Evolutionary conservation across 1,284 basidiomycete species (phyloP), one percentile per base, ranked within the genome.

Genomic region (Leccinum laetum): DNA sequence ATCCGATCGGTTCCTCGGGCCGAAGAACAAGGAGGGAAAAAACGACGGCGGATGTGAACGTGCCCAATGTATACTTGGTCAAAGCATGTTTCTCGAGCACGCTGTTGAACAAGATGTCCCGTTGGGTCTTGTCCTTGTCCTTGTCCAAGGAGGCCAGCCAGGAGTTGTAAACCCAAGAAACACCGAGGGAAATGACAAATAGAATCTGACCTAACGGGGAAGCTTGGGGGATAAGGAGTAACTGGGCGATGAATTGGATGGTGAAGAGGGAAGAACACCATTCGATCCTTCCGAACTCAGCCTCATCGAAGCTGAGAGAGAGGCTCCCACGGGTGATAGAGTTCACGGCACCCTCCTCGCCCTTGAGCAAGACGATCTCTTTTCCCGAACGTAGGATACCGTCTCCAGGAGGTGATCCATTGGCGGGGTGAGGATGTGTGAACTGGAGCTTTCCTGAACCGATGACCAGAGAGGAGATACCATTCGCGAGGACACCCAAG

Each of bases 171-270:
- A 59, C 0, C 58, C 21, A 24, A 10, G 58, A 59, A 8, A 63
- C 52, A 14, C 29, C 52, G 9, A 65, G 49, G 1, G 64, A 63
- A 2, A 6, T 13, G 26, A 63, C 4, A 29, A 65, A 65, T 39
- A 63, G 63, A n/a, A 56, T 21, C 9, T 65, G 64, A 10, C 64
- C 64, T 4, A 60, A 61, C n/a, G 24, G 11, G 7, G 56, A 53
- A 1, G n/a, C 60, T 24, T 58, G 46, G 5, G 46, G 56, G 6
- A 59, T 44, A 5, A 64, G 56, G 37, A 64, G 29, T 3, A 62
- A 35, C 29, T 64, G 64, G 8, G 39, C n/a, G 46, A 62, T 44
- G 26, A 14, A 58, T 55, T 58, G 57, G 37, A 41, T 24, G 6
- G 13, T 13, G 18, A 41, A 5, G 6, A 58, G 21, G 37, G 16